Base-by-base conservation (phyloP, 2,329 filamentous ascomycete species). In the Fusarium pseudonygamai region DNA sequence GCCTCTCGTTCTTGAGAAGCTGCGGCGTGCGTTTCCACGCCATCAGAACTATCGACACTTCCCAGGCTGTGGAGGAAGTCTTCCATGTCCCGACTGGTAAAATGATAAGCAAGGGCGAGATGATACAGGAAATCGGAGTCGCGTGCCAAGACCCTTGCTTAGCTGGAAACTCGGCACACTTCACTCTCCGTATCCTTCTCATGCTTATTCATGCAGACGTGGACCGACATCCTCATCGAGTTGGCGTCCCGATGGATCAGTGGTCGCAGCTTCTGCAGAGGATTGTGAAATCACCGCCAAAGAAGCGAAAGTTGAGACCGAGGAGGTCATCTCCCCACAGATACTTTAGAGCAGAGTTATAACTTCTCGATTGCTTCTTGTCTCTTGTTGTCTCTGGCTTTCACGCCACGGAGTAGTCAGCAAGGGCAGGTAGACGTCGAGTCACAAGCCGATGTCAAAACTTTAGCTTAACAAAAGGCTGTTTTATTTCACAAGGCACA, bases 401-500 rank as follows among this genome's bases (percentile, higher is more conserved):
- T 36, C 34, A 36, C 34, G 34, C 34, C 15, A 36, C 34, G 34
- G 34, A 36, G 34, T 18, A 18, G 34, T 9, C 15, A 39, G 20
- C 20, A 7, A 22, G 37, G 37, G 36, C 10, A 12, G 18, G 36
- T 11, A 37, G 7, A 20, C 5, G 36, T 37, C 37, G 20, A 34
- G 30, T 36, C 16, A 36, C 18, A 26, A 36, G 13, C 6, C 3
- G 7, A 12, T 1, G 15, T 52, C 20, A 6, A 22, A 8, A 6
- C 1, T 15, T 15, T 20, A 7, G 7, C 6, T 11, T 9, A 36
- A n/a, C 6, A 6, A 36, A 1, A 5, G 12, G 6, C 8, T 36
- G 15, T 34, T 34, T 10, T 6, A 50, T 34, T 34, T 10, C 6
- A 50, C 11, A 1, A 24, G 4, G 4, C 6, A 50, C 22, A 50